Conservation (phyloP, 371 early-diverging fungal genomes). For the Globomyces sp. region DNA sequence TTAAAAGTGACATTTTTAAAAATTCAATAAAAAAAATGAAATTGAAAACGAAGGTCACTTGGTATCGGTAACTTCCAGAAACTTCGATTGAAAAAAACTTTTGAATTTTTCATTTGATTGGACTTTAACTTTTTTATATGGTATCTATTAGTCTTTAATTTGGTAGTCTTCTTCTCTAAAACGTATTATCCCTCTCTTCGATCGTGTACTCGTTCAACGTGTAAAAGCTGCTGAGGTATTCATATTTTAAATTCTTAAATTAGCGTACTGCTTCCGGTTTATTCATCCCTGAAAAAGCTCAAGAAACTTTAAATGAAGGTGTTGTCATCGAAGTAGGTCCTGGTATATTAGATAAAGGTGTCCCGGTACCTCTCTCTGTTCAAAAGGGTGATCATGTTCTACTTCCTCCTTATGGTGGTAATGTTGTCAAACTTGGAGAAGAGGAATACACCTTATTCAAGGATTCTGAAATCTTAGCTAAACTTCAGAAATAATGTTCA, state of each 20-base stretch:
- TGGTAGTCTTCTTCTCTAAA: conserved; percentile 36
- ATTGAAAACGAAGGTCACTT: neutral
- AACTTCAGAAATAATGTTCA: conserved; percentile 42
- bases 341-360: conserved; percentile 71
- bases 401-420: conserved; percentile 93
- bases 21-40: neutral
- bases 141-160: too few relatives aligned
- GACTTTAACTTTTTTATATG: neutral
- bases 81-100: neutral
- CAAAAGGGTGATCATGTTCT: conserved; percentile 86
- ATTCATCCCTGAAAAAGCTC: conserved; percentile 97
- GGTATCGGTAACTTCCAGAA: neutral
- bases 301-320: conserved; percentile 92
- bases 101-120: neutral
- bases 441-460: conserved; percentile 65
- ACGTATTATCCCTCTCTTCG: conserved; percentile 89
- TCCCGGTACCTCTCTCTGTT: conserved; percentile 13
- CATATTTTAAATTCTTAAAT: neutral
- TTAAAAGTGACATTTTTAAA: conserved; percentile 3
- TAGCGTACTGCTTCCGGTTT: conserved; percentile 95
- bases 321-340: conserved; percentile 92
- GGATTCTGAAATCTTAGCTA: conserved; percentile 92
- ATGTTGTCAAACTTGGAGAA: conserved; percentile 80
- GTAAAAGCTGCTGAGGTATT: conserved; percentile 90
- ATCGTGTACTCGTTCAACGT: conserved; percentile 95